These are phyloP conservation scores for Cryptosporidium felis DNA, from an alignment of 169 alveolate genomes.

Conservation along the genomic window DNA sequence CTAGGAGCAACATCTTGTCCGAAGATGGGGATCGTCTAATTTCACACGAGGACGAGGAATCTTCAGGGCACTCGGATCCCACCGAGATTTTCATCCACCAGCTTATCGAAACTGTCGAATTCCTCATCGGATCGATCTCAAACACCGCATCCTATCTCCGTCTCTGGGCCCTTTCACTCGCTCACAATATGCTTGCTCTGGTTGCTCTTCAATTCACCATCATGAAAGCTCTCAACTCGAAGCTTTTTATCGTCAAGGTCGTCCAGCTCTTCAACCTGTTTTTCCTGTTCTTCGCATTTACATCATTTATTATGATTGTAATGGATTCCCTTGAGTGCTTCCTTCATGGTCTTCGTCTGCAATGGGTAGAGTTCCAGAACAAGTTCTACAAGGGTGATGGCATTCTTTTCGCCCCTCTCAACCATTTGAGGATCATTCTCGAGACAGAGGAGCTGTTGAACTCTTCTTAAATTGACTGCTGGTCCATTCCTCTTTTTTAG, in stretches of 20 bases:
- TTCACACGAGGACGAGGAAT: slow-evolving; percentile 70
- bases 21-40: slow-evolving; percentile 75
- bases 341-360: slow-evolving; percentile 98
- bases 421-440: slow-evolving; percentile 69
- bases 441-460: slow-evolving; percentile 56
- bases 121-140: slow-evolving; percentile 95
- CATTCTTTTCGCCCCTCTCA: slow-evolving; percentile 88
- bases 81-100: slow-evolving; percentile 94
- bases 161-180: slow-evolving; percentile 98
- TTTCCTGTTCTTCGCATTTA: slow-evolving; percentile 84
- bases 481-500: too few relatives aligned
- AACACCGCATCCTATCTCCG: slow-evolving; percentile 99
- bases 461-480: slow-evolving; percentile 39
- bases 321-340: slow-evolving; percentile 99
- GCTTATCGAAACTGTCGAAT: slow-evolving; percentile 98
- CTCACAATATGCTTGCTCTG: slow-evolving; percentile 95
- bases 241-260: neutral
- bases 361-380: slow-evolving; percentile 99
- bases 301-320: slow-evolving; percentile 95
- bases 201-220: slow-evolving; percentile 46
- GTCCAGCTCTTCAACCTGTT: slow-evolving; percentile 74
- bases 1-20: slow-evolving; percentile 41
- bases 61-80: slow-evolving; percentile 76
- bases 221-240: slow-evolving; percentile 15
- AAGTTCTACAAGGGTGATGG: slow-evolving; percentile 99